phyloP scores from a whole-genome alignment of 345 rosid genomes.

The Sapria himalayana region DNA sequence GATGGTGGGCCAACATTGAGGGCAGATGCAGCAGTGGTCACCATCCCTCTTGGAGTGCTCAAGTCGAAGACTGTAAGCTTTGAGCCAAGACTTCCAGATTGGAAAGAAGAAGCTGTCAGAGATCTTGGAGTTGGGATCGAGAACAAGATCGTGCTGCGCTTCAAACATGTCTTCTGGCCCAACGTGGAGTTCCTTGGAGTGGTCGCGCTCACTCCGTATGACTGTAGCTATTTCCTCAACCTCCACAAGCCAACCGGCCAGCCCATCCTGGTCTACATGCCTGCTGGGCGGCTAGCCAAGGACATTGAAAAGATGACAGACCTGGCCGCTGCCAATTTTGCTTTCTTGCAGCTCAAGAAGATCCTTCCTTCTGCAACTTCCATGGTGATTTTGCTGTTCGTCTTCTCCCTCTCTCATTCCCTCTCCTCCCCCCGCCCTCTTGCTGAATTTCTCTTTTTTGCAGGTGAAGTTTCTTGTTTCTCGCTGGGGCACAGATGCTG shows the following conservation, averaged over 20 bases:
- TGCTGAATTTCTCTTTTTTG: slow-evolving; percentile 3
- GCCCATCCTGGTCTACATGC: slow-evolving; percentile 82
- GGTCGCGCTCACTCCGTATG: slow-evolving; percentile 71
- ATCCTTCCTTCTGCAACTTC: slow-evolving; percentile 64
- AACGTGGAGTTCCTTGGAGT: slow-evolving; percentile 94
- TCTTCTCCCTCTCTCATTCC: not conserved
- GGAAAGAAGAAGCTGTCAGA: slow-evolving; percentile 85
- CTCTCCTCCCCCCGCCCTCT: not conserved
- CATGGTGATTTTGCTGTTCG: slow-evolving; percentile 20
- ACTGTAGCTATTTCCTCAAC: slow-evolving; percentile 86
- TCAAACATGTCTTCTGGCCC: slow-evolving; percentile 88
- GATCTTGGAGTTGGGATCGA: slow-evolving; percentile 86
- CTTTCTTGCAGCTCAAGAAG: slow-evolving; percentile 59
- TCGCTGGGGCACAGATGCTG: slow-evolving; percentile 53
- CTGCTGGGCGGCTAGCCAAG: slow-evolving; percentile 88
- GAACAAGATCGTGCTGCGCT: slow-evolving; percentile 65
- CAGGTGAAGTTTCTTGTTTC: slow-evolving; percentile 71
- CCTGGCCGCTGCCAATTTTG: slow-evolving; percentile 80
- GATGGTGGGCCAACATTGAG: slow-evolving; percentile 48
- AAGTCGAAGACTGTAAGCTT: slow-evolving; percentile 43
- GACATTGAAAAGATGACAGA: slow-evolving; percentile 97
- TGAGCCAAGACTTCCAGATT: slow-evolving; percentile 75
- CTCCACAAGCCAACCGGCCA: slow-evolving; percentile 95
- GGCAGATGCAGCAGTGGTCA: slow-evolving; percentile 65
- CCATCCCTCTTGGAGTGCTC: slow-evolving; percentile 80